Evolutionary conservation across 345 rosid species (phyloP).

Genomic region (Noccaea bulbosa): DNA sequence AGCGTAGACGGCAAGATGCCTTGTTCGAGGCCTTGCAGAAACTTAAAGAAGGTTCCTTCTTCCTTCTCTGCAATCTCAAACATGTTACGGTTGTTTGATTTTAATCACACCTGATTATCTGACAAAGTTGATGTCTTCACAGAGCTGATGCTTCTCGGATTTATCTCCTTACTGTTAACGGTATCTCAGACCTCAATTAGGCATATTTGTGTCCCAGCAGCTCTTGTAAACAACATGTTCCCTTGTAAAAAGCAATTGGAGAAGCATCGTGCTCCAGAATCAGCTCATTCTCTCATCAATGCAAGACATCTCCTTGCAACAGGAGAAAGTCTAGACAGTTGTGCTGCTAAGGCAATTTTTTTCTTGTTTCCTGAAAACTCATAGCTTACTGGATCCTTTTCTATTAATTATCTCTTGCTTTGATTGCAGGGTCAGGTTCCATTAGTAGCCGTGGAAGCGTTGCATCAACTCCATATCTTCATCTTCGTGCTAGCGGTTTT

Average conservation of each 20-base stretch:
- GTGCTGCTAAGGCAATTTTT: constrained; percentile 47
- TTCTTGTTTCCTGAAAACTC: not conserved
- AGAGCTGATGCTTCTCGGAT: constrained; percentile 96
- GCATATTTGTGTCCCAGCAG: constrained; percentile 62
- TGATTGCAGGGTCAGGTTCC: constrained; percentile 66
- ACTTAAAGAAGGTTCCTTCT: constrained; percentile 72
- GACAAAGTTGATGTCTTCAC: constrained; percentile 45
- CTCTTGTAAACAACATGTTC: constrained; percentile 60
- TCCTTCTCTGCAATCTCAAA: not conserved
- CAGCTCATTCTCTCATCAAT: constrained; percentile 36
- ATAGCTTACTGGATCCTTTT: not conserved
- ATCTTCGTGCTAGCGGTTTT: constrained; percentile 85
- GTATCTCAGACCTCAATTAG: constrained; percentile 62
- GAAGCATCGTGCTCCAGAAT: constrained; percentile 35
- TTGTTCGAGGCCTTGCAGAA: constrained; percentile 77
- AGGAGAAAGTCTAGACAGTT: constrained; percentile 36
- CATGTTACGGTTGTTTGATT: not conserved
- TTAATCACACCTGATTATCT: constrained; percentile 25
- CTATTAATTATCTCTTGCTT: constrained; percentile 9
- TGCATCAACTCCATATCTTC: constrained; percentile 88
- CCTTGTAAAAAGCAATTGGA: constrained; percentile 64
- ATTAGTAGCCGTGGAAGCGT: constrained; percentile 68
- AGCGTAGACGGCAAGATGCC: constrained; percentile 54
- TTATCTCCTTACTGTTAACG: constrained; percentile 78
- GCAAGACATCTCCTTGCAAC: constrained; percentile 52